Evolutionary conservation across 106 monocot species (phyloP), one percentile per base, ranked within the genome.

Genomic region (Agapanthus africanus): DNA sequence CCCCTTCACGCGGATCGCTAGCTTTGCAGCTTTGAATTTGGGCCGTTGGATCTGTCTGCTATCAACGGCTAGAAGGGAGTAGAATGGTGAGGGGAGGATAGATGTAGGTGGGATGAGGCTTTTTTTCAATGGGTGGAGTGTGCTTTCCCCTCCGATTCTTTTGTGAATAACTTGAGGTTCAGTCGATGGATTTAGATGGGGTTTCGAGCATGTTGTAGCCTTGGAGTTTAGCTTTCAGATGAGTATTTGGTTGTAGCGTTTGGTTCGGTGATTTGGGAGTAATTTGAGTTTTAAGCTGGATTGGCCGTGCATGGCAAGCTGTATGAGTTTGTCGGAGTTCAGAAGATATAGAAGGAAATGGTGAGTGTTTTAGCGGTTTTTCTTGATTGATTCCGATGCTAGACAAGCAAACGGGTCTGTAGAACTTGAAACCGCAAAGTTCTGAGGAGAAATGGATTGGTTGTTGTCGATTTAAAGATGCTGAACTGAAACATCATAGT

Each of bases 61-160:
- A 81, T 79, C 66, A 28, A 85, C 78, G 81, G 78, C 28, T 33
- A 51, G 10, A 30, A 70, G 18, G 2, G 38, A 23, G 10, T 30
- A 8, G 11, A 13, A 25, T 32, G 11, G 35, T 66, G 51, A 39
- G 65, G 39, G 34, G 34, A 49, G 81, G 85, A 79, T n/a, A 3
- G 63, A 22, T 38, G n/a, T 40, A 39, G 40, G 25, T 14, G 7
- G 31, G 11, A 23, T n/a, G n/a, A n/a, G n/a, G n/a, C n/a, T n/a
- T n/a, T 23, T 63, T 31, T 7, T 14, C 18, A 4, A 2, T 11
- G 30, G 25, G 2, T 13, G 2, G 26, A 44, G 64, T 80, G 79
- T 80, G 79, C 54, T 80, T 80, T 70, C 65, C 70, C 39, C 34
- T 42, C 33, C 3, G 35, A 66, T 80, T 75, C 23, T 71, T 4